Percentiles rank a stretch among this genome's conserved stretches.
Conservation (phyloP, 2,329 filamentous ascomycete species). For the Penicillium sp. region DNA sequence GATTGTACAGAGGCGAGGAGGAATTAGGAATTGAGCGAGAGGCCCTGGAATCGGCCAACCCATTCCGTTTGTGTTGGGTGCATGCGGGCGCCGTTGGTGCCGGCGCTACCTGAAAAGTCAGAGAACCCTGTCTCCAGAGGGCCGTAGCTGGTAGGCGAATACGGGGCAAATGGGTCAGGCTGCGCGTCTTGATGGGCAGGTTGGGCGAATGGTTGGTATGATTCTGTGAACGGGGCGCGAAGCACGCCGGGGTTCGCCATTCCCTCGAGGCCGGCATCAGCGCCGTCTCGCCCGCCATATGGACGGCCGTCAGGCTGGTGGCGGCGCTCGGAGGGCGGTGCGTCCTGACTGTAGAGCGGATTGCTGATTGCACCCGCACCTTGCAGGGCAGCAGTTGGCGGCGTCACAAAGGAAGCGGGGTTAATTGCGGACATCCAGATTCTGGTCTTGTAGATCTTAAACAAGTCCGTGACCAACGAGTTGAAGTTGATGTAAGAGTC, state of each 20-base stretch:
- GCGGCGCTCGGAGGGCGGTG: conserved; percentile 37
- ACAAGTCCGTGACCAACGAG: conserved; percentile 90
- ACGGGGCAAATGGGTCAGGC: conserved; percentile 38
- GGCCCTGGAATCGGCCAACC: conserved; percentile 64
- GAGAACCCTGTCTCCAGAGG: conserved; percentile 37
- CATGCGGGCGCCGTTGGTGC: conserved; percentile 33
- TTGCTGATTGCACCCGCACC: conserved; percentile 66
- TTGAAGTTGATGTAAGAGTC: conserved; percentile 99
- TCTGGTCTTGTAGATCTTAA: conserved; percentile 98
- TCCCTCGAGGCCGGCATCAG: conserved; percentile 31
- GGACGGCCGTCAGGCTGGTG: conserved; percentile 38
- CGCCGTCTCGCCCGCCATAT: conserved; percentile 31
- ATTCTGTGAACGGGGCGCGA: conserved; percentile 36
- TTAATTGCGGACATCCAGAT: conserved; percentile 99
- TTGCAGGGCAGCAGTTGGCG: conserved; percentile 67
- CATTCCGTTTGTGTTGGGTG: conserved; percentile 53
- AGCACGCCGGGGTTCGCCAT: conserved; percentile 28
- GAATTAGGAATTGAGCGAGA: conserved; percentile 64
- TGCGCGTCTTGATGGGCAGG: conserved; percentile 34
- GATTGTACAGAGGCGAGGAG: conserved; percentile 4
- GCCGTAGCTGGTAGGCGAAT: conserved; percentile 33
- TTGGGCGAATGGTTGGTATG: conserved; percentile 37
- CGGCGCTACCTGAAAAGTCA: conserved; percentile 36
- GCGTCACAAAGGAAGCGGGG: conserved; percentile 84
- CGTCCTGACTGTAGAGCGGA: conserved; percentile 54